These are phyloP conservation scores for Nicotiana attenuata DNA, from an alignment of 257 asterid genomes.

Conservation along the genomic window DNA sequence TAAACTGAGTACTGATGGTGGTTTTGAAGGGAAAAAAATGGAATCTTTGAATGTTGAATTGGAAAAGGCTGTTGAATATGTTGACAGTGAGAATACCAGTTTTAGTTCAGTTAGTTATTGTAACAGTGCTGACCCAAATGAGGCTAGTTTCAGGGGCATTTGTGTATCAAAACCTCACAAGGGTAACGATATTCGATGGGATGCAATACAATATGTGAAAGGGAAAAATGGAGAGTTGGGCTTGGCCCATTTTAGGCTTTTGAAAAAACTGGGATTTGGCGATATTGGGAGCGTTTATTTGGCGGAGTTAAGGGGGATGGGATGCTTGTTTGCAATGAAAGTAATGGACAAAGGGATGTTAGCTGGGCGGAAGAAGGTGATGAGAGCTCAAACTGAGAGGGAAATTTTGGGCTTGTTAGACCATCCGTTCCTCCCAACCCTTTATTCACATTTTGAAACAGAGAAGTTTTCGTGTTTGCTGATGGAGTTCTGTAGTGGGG, in stretches of 20 bases:
- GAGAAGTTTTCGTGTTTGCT: slow-evolving; percentile 81
- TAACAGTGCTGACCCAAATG: slow-evolving; percentile 32
- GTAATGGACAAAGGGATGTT: slow-evolving; percentile 88
- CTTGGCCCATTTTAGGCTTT: slow-evolving; percentile 66
- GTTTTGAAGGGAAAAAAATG: slow-evolving; percentile 35
- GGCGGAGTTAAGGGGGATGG: slow-evolving; percentile 69
- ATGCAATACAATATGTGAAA: slow-evolving; percentile 52
- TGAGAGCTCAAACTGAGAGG: slow-evolving; percentile 82
- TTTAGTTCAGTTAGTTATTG: slow-evolving; percentile 33
- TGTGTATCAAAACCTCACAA: slow-evolving; percentile 74
- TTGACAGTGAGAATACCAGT: slow-evolving; percentile 36
- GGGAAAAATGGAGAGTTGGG: slow-evolving; percentile 60
- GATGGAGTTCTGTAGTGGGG: slow-evolving; percentile 96
- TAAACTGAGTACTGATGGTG: slow-evolving; percentile 26
- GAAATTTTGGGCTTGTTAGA: slow-evolving; percentile 72
- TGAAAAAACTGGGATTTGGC: slow-evolving; percentile 88
- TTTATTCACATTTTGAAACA: slow-evolving; percentile 78
- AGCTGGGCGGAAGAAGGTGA: slow-evolving; percentile 68
- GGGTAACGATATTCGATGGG: slow-evolving; percentile 76
- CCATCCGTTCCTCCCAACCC: slow-evolving; percentile 89
- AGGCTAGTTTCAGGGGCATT: slow-evolving; percentile 47
- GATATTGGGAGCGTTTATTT: slow-evolving; percentile 91
- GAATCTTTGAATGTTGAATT: slow-evolving; percentile 19
- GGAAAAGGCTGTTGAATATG: slow-evolving; percentile 20
- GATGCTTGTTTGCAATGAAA: slow-evolving; percentile 75